phyloP scores from a whole-genome alignment of 129 eudicot genomes.

The Deinandra increscens region DNA sequence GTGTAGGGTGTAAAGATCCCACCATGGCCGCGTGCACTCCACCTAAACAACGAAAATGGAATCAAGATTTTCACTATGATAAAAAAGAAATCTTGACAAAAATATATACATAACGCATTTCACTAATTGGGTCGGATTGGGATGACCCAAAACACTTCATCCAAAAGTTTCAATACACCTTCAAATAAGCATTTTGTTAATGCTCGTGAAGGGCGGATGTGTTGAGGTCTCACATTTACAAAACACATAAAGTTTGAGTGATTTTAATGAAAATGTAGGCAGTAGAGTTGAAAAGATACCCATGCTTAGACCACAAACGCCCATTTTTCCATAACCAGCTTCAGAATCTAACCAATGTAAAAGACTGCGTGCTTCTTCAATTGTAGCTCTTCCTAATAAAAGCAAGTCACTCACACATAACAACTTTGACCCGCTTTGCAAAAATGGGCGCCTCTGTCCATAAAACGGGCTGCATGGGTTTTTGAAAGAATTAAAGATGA shows the following conservation, averaged over 20 bases:
- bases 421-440: constrained; percentile 84
- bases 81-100: background rate
- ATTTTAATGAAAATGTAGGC: background rate
- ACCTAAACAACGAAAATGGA: constrained; percentile 39
- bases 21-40: constrained; percentile 99
- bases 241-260: background rate
- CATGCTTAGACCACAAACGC: constrained; percentile 99
- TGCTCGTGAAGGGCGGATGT: background rate
- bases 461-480: constrained; percentile 74
- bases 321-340: constrained; percentile 89
- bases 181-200: background rate
- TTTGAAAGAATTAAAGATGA: constrained; percentile 4
- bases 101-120: background rate
- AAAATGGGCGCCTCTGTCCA: constrained; percentile 83
- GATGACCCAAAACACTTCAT: background rate
- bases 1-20: constrained; percentile 90
- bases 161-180: background rate
- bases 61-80: background rate
- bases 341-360: constrained; percentile 77
- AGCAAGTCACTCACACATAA: constrained; percentile 95
- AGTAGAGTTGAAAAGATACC: constrained; percentile 50
- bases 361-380: constrained; percentile 93
- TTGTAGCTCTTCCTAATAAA: constrained; percentile 84
- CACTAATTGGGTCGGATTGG: background rate
- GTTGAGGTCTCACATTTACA: background rate